Evolutionary conservation across 495 filamentous ascomycete species (phyloP), one percentile per base, ranked within the genome.

Genomic region (Penicillium macrosclerotiorum): DNA sequence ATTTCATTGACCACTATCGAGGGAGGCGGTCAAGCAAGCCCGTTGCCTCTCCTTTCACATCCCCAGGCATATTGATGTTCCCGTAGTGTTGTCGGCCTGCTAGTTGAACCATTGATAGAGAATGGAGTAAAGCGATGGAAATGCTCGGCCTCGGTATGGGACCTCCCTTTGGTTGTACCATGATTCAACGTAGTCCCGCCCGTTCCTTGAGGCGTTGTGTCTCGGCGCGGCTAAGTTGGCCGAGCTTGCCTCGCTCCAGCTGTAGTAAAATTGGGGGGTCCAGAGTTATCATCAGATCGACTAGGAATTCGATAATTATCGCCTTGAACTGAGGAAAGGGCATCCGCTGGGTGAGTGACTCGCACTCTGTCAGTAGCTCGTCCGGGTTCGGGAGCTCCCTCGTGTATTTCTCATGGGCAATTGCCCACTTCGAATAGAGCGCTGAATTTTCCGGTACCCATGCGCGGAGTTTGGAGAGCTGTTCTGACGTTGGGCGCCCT

Each of bases 181-280:
- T 8, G 7, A 7, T 29, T 31, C 47, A 68, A 41, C 33, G 31
- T 29, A 63, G 26, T 24, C 68, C 69, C 34, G 63, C 40, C 20
- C 52, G 55, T 16, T 48, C 45, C 31, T 65, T 68, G 4, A 78
- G 36, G 7, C 41, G 35, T 25, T 59, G 40, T 1, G 64, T 73
- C 32, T 77, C 63, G n/a, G 46, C 58, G 1, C 47, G 51, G 25
- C 55, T 72, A 7, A 75, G 32, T 4, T 62, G 60, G 19, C 57
- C 54, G 9, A 76, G 22, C 20, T 60, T 43, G 5, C 74, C 74
- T 7, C 55, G 62, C 45, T 79, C 76, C 1, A 78, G 51, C 26
- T 79, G 73, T 1, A 68, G 35, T 5, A 78, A 57, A 7, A 75
- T 38, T 1, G 76, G 76, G 7, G 49, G 42, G 11, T 69, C 59